A percentile compares a stretch with the other conserved stretches of the same genome.
Evolutionary conservation across 306 rosid genomes (phyloP).

Genomic region (Begonia fuchsioides): DNA sequence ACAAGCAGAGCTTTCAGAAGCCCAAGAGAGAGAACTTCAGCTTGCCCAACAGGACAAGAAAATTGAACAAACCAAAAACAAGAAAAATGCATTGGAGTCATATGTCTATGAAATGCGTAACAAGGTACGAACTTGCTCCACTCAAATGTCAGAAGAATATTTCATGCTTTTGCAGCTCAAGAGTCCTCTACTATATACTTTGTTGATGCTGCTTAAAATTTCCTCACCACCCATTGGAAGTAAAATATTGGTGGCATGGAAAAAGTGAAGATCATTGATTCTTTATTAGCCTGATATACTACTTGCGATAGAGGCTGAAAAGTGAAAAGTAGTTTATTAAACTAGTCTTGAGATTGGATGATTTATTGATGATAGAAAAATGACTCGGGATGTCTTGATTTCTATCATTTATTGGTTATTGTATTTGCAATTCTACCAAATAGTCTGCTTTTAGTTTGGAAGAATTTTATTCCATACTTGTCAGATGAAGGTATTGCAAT

Average conservation of each 20-base stretch:
- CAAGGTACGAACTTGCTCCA: constrained; percentile 44
- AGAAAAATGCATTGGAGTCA: constrained; percentile 84
- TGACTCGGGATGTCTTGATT: background rate
- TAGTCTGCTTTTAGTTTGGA: too few relatives aligned
- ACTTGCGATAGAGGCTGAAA: too few relatives aligned
- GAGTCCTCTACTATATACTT: too few relatives aligned
- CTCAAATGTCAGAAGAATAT: constrained; percentile 6
- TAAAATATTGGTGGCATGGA: too few relatives aligned
- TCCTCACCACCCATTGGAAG: too few relatives aligned
- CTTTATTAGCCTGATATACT: too few relatives aligned
- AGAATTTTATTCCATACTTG: background rate
- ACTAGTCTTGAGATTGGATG: too few relatives aligned
- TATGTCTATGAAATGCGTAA: constrained; percentile 87
- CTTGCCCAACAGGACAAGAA: constrained; percentile 62
- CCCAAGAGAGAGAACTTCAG: constrained; percentile 51
- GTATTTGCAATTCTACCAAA: too few relatives aligned
- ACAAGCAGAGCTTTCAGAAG: constrained; percentile 53
- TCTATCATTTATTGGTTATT: too few relatives aligned
- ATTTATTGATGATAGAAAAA: background rate
- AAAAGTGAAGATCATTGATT: too few relatives aligned
- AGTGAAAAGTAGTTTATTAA: too few relatives aligned
- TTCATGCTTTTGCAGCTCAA: constrained; percentile 3
- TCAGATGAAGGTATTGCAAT: constrained; percentile 4
- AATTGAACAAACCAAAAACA: constrained; percentile 77
- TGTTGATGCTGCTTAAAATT: too few relatives aligned